Evolutionary conservation across 2,329 filamentous ascomycete species (phyloP).

Genomic region (Ophiocordyceps sinensis): DNA sequence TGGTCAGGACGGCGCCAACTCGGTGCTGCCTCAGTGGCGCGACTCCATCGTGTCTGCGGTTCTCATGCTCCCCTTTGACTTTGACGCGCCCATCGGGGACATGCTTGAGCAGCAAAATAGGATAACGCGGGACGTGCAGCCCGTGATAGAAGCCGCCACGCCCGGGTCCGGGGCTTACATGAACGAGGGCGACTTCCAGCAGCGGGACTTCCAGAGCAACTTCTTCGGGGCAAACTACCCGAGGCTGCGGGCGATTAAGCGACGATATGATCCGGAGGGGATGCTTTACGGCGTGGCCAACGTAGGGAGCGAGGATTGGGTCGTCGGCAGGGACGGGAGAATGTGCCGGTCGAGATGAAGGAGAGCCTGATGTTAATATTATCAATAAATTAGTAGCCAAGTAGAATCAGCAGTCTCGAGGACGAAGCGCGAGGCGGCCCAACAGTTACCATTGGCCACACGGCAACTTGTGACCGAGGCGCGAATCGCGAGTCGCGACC

Average conservation of each 20-base stretch:
- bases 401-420: too few species aligned
- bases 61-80: conserved; percentile 13
- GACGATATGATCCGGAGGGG: conserved; percentile 27
- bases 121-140: conserved; percentile 13
- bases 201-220: conserved; percentile 27
- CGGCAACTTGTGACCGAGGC: too few species aligned
- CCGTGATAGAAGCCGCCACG: conserved; percentile 12
- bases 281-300: conserved; percentile 33
- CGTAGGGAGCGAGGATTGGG: conserved; percentile 38
- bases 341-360: conserved; percentile 4
- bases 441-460: too few species aligned
- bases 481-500: too few species aligned
- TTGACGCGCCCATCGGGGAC: conserved; percentile 11
- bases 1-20: conserved; percentile 11
- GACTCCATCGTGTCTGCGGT: conserved; percentile 17
- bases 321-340: conserved; percentile 14
- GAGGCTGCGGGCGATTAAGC: conserved; percentile 28
- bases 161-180: conserved; percentile 30
- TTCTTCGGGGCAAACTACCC: conserved; percentile 34
- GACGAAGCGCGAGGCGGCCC: too few species aligned
- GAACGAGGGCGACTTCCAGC: conserved; percentile 36
- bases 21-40: conserved; percentile 27
- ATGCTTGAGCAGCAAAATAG: conserved; percentile 16
- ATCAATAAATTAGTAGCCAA: too few species aligned
- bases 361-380: too few species aligned